These are phyloP conservation scores for Fusarium burgessii DNA, from an alignment of 2,329 filamentous ascomycete species.

Conservation along the genomic window DNA sequence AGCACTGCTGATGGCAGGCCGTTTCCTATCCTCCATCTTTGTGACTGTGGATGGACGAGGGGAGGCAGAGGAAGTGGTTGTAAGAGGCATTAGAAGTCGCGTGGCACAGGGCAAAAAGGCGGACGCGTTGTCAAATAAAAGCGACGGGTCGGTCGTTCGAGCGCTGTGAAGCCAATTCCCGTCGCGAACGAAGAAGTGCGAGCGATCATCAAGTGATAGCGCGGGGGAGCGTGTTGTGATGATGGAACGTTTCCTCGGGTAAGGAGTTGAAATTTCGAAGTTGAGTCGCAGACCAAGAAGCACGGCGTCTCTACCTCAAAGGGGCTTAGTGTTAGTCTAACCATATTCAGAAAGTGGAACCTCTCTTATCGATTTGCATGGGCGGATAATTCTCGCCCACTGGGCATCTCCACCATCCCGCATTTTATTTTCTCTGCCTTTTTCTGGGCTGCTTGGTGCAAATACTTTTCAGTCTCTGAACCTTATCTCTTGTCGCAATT, in stretches of 20 bases:
- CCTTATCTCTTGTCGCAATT: slow-evolving; percentile 10
- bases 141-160: slow-evolving; percentile 46
- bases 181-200: slow-evolving; percentile 49
- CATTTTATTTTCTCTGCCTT: slow-evolving; percentile 50
- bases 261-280: slow-evolving; percentile 61
- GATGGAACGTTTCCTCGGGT: slow-evolving; percentile 52
- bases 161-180: slow-evolving; percentile 52
- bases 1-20: slow-evolving; percentile 82
- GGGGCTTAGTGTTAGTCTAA: slow-evolving; percentile 51
- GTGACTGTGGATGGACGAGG: slow-evolving; percentile 83
- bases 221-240: slow-evolving; percentile 49
- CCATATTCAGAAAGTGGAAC: slow-evolving; percentile 42
- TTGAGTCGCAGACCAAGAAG: slow-evolving; percentile 56
- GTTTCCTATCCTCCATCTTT: slow-evolving; percentile 99
- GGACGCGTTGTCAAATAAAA: slow-evolving; percentile 52
- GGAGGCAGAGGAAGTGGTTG: slow-evolving; percentile 76
- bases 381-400: slow-evolving; percentile 52
- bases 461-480: slow-evolving; percentile 37
- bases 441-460: slow-evolving; percentile 36
- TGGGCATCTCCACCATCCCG: slow-evolving; percentile 43
- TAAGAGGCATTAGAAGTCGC: slow-evolving; percentile 84
- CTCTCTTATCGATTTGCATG: slow-evolving; percentile 50
- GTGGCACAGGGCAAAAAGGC: slow-evolving; percentile 55
- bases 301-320: slow-evolving; percentile 40
- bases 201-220: slow-evolving; percentile 53